Conservation (phyloP, 768 basidiomycete genomes). For the Russula sp. region DNA sequence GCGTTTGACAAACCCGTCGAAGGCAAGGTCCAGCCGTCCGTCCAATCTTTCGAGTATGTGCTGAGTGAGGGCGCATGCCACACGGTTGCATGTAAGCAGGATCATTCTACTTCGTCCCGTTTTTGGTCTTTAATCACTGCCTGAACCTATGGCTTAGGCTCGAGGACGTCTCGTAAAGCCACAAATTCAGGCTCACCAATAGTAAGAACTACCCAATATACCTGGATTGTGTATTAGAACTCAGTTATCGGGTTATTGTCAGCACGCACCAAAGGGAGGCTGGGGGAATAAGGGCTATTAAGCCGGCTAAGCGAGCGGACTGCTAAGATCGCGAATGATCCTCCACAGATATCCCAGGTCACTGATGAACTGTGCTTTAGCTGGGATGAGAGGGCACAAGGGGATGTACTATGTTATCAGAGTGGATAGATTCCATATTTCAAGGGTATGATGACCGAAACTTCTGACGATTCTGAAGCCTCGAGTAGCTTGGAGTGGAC, state of each 20-base stretch:
- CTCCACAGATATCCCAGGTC: conserved; percentile 57
- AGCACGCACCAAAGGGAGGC: conserved; percentile 15
- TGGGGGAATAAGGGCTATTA: conserved; percentile 7
- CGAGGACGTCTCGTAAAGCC: not conserved
- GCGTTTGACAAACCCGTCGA: conserved; percentile 54
- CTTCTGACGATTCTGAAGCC: not conserved
- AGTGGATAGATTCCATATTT: too few species aligned
- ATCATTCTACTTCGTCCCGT: conserved; percentile 14
- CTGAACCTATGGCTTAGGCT: conserved; percentile 12
- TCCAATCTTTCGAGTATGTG: conserved; percentile 42
- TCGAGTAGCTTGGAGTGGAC: not conserved
- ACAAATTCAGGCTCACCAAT: conserved; percentile 1
- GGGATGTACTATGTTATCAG: too few species aligned
- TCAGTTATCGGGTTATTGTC: not conserved
- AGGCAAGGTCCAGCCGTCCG: conserved; percentile 39
- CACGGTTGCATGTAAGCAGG: conserved; percentile 39
- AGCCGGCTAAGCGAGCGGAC: not conserved
- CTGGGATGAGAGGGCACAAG: conserved; percentile 43
- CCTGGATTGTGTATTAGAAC: conserved; percentile 1
- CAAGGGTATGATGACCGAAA: conserved; percentile 50
- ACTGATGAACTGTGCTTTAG: conserved; percentile 41
- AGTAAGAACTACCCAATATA: conserved; percentile 13
- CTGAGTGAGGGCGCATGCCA: conserved; percentile 44
- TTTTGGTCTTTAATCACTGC: conserved; percentile 10
- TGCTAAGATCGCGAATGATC: conserved; percentile 36